Percentiles rank a stretch among this genome's conserved stretches.
Evolutionary conservation across 2,329 filamentous ascomycete genomes (phyloP).

Genomic region (Sporothrix variecibatus): DNA sequence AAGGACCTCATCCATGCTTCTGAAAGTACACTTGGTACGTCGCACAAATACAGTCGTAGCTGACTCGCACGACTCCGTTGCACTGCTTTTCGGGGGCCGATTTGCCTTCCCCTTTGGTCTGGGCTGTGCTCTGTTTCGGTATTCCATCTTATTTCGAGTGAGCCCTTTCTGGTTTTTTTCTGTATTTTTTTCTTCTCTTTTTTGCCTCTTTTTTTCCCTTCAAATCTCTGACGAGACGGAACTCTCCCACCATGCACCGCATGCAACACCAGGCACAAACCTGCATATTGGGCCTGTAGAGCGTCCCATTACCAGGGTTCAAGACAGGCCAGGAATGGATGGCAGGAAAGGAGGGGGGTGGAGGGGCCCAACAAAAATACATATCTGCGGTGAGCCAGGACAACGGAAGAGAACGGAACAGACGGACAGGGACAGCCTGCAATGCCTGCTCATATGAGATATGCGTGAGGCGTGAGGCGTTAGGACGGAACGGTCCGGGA

Average conservation of each 20-base stretch:
- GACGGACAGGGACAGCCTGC: not conserved
- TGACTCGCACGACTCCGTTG: not conserved
- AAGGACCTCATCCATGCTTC: too few species aligned
- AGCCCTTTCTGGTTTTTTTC: not conserved
- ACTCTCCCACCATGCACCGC: not conserved
- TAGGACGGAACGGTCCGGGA: not conserved
- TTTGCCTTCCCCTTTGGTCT: not conserved
- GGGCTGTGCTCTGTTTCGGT: not conserved
- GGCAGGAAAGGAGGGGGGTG: not conserved
- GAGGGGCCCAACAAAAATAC: not conserved
- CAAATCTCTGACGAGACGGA: not conserved
- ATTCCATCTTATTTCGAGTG: not conserved
- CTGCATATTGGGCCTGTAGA: not conserved
- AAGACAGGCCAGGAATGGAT: not conserved
- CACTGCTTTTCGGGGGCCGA: too few species aligned
- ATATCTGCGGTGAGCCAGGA: not conserved
- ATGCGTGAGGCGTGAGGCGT: too few species aligned
- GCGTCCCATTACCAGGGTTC: not conserved
- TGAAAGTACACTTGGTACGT: too few species aligned
- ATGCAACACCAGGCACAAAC: not conserved
- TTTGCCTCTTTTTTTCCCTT: not conserved
- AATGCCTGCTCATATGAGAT: not conserved
- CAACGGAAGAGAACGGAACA: not conserved
- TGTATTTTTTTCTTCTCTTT: not conserved
- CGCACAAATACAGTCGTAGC: not conserved